Percentiles rank a stretch among this genome's conserved stretches.
phyloP scores from a whole-genome alignment of 345 rosid species.

The Citrus medica region DNA sequence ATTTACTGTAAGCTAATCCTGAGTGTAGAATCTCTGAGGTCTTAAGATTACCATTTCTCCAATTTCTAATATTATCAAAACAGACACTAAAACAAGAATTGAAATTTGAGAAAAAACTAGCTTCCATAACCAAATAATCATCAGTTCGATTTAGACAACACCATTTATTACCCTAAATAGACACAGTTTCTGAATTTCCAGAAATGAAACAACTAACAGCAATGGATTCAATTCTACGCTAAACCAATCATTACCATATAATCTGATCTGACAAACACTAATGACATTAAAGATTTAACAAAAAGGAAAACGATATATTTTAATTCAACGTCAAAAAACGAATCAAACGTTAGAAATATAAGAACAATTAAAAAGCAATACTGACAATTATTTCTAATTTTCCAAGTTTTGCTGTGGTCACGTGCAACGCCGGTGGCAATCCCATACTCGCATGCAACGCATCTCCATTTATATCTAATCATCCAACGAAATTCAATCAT shows the following conservation, averaged over 20 bases:
- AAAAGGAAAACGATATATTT: neutral
- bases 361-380: neutral
- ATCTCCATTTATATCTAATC: slow-evolving; percentile 84
- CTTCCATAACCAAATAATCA: neutral
- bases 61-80: neutral
- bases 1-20: neutral
- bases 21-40: neutral
- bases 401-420: slow-evolving; percentile 83
- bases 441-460: slow-evolving; percentile 99
- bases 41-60: neutral
- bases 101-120: neutral
- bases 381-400: slow-evolving; percentile 80
- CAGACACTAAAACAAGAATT: neutral
- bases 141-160: neutral
- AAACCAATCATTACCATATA: neutral
- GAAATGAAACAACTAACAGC: neutral
- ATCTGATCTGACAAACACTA: neutral
- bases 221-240: neutral
- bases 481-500: neutral
- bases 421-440: slow-evolving; percentile 87
- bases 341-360: neutral
- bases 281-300: neutral
- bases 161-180: neutral
- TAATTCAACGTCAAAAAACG: neutral
- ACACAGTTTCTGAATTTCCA: neutral